Conservation (phyloP, 306 rosid genomes). For the Sophora flavescens region DNA sequence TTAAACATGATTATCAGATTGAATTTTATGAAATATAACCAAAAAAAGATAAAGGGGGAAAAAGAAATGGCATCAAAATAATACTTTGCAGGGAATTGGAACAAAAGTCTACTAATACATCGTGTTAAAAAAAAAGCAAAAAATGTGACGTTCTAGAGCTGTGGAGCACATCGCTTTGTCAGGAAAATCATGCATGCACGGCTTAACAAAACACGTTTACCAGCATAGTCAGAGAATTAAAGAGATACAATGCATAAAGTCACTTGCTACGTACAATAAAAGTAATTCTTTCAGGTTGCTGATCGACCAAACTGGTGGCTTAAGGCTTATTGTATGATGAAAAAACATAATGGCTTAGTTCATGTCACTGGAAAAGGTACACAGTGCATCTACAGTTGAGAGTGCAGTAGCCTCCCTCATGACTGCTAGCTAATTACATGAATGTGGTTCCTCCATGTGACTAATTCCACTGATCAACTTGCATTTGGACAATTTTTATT, state of each 20-base stretch:
- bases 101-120: no score
- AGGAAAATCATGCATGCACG: neutral
- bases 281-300: neutral
- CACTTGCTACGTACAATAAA: neutral
- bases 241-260: neutral
- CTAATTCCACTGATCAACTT: neutral
- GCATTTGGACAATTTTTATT: constrained; percentile 6
- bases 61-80: no score
- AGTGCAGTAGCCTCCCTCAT: neutral
- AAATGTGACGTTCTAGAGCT: neutral
- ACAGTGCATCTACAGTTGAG: constrained; percentile 32
- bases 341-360: neutral
- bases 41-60: no score
- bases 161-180: neutral
- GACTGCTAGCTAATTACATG: neutral
- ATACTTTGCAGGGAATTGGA: no score
- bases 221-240: neutral
- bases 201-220: neutral
- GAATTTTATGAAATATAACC: no score
- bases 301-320: constrained; percentile 21
- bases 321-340: neutral
- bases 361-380: constrained; percentile 22
- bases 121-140: no score
- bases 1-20: no score
- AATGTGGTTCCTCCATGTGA: constrained; percentile 4